A percentile compares a stretch with the other conserved stretches of the same genome.
These are phyloP conservation scores for Neurospora sp. DNA, from an alignment of 495 filamentous ascomycete genomes.

Conservation along the genomic window DNA sequence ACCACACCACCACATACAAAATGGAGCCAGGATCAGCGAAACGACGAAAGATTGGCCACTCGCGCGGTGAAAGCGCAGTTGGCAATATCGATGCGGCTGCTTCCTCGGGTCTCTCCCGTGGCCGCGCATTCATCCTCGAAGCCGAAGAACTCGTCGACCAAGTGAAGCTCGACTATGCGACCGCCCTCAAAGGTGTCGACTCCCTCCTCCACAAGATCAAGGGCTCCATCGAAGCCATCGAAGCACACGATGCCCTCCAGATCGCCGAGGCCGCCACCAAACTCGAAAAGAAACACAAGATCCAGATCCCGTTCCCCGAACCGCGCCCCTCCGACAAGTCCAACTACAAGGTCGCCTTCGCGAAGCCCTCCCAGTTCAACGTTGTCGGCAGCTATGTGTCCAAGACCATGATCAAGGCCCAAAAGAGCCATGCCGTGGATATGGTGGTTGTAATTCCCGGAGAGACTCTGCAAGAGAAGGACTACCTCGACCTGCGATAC, in stretches of 20 bases:
- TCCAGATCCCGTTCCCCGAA: slow-evolving; percentile 71
- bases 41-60: slow-evolving; percentile 38
- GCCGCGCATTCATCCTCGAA: slow-evolving; percentile 75
- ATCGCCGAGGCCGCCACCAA: slow-evolving; percentile 55
- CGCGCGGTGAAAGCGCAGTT: slow-evolving; percentile 12
- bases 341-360: slow-evolving; percentile 72
- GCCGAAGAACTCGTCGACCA: slow-evolving; percentile 71
- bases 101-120: slow-evolving; percentile 23
- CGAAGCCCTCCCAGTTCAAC: slow-evolving; percentile 67
- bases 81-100: slow-evolving; percentile 19
- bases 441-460: slow-evolving; percentile 76
- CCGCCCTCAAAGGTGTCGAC: slow-evolving; percentile 53
- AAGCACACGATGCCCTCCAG: slow-evolving; percentile 45
- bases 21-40: slow-evolving; percentile 38
- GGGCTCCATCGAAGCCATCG: slow-evolving; percentile 59
- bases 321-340: slow-evolving; percentile 61
- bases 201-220: slow-evolving; percentile 63
- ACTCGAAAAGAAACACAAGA: slow-evolving; percentile 52
- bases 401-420: slow-evolving; percentile 56
- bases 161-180: slow-evolving; percentile 57
- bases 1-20: background rate
- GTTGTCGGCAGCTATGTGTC: slow-evolving; percentile 81
- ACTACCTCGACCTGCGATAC: slow-evolving; percentile 86
- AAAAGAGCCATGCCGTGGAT: slow-evolving; percentile 54
- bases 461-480: slow-evolving; percentile 79